phyloP scores from a whole-genome alignment of 1,139 yeast genomes.

The Pichia sp. region DNA sequence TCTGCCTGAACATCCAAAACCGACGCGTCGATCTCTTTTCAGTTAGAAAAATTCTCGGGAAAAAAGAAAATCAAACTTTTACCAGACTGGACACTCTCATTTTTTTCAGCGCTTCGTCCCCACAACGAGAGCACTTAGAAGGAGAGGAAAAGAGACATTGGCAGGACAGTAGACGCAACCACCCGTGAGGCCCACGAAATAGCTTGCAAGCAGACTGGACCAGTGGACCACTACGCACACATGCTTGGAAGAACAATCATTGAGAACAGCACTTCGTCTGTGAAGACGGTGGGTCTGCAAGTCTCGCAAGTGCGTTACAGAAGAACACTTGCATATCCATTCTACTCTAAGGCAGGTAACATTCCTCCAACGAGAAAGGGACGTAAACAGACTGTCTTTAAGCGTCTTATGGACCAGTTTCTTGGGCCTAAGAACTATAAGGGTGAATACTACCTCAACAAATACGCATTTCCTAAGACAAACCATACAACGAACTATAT shows the following conservation, averaged over 20 bases:
- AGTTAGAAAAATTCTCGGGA: neutral
- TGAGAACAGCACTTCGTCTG: slow-evolving; percentile 12
- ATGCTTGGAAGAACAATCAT: slow-evolving; percentile 15
- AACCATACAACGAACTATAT: slow-evolving; percentile 74
- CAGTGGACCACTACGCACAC: neutral
- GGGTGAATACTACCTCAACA: slow-evolving; percentile 78
- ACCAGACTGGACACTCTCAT: neutral
- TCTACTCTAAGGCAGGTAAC: slow-evolving; percentile 40
- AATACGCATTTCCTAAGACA: slow-evolving; percentile 68
- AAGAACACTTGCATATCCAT: slow-evolving; percentile 47
- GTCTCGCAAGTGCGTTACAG: slow-evolving; percentile 35
- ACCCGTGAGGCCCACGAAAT: neutral
- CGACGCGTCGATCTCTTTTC: slow-evolving; percentile 7
- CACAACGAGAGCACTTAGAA: neutral
- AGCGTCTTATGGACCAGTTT: slow-evolving; percentile 47
- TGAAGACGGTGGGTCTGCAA: slow-evolving; percentile 20
- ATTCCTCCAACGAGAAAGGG: slow-evolving; percentile 41
- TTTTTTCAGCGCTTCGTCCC: slow-evolving; percentile 4
- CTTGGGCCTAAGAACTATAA: slow-evolving; percentile 80
- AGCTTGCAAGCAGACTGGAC: neutral
- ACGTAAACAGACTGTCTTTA: slow-evolving; percentile 40
- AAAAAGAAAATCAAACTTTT: neutral
- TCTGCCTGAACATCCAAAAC: neutral
- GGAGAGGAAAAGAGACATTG: neutral
- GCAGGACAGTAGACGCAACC: neutral